These are phyloP conservation scores for Penicillium digitatum DNA, from an alignment of 2,329 filamentous ascomycete genomes.

Conservation along the genomic window DNA sequence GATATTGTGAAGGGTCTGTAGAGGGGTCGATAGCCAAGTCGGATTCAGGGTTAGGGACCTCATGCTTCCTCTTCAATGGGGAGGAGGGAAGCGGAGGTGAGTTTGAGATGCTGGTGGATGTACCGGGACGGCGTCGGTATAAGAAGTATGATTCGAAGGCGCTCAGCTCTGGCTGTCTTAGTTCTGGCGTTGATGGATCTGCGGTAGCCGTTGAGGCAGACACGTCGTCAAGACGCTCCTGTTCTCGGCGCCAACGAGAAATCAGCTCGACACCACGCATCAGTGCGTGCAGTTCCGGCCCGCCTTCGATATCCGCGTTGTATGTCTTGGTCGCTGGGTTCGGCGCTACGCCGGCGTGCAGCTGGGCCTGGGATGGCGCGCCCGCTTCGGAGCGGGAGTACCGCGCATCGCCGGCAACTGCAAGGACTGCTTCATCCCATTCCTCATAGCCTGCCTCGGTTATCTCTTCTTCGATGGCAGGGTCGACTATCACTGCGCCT, in stretches of 20 bases:
- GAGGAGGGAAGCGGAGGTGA: neutral
- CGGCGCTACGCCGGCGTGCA: constrained; percentile 18
- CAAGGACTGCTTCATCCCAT: constrained; percentile 40
- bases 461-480: constrained; percentile 31
- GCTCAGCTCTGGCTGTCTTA: constrained; percentile 17
- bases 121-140: constrained; percentile 53
- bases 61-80: constrained; percentile 21
- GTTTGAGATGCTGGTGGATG: neutral
- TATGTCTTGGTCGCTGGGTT: constrained; percentile 26
- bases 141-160: constrained; percentile 40
- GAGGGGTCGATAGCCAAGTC: constrained; percentile 2
- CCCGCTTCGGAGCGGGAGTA: constrained; percentile 34
- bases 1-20: constrained; percentile 16
- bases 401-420: constrained; percentile 45
- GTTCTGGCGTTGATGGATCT: neutral
- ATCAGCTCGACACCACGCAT: constrained; percentile 46
- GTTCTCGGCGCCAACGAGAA: constrained; percentile 38
- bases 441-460: constrained; percentile 12
- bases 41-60: constrained; percentile 13
- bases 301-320: constrained; percentile 39
- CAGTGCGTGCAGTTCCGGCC: constrained; percentile 45
- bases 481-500: constrained; percentile 47
- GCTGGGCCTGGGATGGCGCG: constrained; percentile 20
- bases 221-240: constrained; percentile 10
- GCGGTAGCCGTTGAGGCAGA: neutral